These are phyloP conservation scores for Chimonanthus praecox DNA, from an alignment of 164 flowering plant genomes.

Conservation along the genomic window DNA sequence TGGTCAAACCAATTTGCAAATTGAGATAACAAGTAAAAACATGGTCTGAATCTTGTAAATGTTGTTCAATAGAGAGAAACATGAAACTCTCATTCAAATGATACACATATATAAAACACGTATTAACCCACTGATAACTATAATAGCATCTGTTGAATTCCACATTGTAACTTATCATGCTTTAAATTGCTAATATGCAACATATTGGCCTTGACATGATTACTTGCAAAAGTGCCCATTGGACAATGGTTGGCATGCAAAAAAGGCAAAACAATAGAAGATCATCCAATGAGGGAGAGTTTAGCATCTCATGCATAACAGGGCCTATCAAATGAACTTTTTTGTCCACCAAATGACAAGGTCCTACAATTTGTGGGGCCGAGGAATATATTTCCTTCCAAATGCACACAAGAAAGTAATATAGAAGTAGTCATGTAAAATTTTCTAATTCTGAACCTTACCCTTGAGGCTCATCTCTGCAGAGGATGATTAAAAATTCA, in stretches of 20 bases:
- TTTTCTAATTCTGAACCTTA: conserved; percentile 16
- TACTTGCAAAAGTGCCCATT: too few relatives aligned
- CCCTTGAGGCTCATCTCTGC: conserved; percentile 66
- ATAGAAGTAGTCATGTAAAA: not conserved
- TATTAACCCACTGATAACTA: not conserved
- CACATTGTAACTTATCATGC: not conserved
- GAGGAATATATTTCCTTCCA: too few relatives aligned
- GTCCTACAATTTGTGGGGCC: not conserved
- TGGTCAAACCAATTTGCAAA: not conserved
- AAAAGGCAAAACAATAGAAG: not conserved
- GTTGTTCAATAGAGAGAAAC: not conserved
- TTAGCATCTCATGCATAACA: not conserved
- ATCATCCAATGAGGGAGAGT: not conserved
- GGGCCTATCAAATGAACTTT: not conserved
- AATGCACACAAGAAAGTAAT: not conserved
- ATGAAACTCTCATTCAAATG: too few relatives aligned
- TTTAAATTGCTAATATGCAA: too few relatives aligned
- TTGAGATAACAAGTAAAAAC: not conserved
- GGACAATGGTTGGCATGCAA: too few relatives aligned
- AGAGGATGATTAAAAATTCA: conserved; percentile 54
- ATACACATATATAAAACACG: not conserved
- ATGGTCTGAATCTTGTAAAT: not conserved
- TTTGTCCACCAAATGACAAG: not conserved
- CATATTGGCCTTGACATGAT: not conserved
- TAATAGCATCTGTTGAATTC: not conserved